These are phyloP conservation scores for Dalechampia spathulata DNA, from an alignment of 441 rosid genomes.

Conservation along the genomic window DNA sequence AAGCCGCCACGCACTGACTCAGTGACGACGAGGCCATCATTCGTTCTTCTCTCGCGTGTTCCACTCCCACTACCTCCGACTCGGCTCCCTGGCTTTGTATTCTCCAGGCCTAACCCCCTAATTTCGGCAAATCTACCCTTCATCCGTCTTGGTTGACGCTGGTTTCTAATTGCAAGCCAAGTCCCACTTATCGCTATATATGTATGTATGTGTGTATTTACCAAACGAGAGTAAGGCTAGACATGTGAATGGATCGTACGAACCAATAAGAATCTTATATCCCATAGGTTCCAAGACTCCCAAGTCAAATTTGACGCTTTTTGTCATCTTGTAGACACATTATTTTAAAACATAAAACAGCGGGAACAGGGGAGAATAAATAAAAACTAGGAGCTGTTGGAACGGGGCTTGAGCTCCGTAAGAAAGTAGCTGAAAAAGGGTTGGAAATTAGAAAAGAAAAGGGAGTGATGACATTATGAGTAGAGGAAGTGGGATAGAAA, in stretches of 20 bases:
- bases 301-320: too few species aligned
- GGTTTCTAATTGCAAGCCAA: too few species aligned
- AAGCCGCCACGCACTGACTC: slow-evolving; percentile 53
- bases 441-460: background rate
- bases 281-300: too few species aligned
- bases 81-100: slow-evolving; percentile 7
- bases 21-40: slow-evolving; percentile 22
- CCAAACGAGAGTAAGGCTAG: too few species aligned
- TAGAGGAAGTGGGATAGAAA: slow-evolving; percentile 27
- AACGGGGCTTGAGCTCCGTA: slow-evolving; percentile 24
- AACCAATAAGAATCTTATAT: too few species aligned
- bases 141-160: too few species aligned
- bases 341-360: too few species aligned
- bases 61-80: slow-evolving; percentile 4
- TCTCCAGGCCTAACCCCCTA: slow-evolving; percentile 14
- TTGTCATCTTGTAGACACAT: too few species aligned
- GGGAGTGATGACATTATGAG: slow-evolving; percentile 18
- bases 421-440: slow-evolving; percentile 3
- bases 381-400: slow-evolving; percentile 17
- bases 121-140: too few species aligned
- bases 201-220: too few species aligned
- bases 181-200: too few species aligned
- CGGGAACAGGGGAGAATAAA: slow-evolving; percentile 8
- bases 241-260: too few species aligned
- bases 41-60: background rate